Evolutionary conservation across 1,284 basidiomycete genomes (phyloP).

Genomic region (Cryptococcus deneoformans): DNA sequence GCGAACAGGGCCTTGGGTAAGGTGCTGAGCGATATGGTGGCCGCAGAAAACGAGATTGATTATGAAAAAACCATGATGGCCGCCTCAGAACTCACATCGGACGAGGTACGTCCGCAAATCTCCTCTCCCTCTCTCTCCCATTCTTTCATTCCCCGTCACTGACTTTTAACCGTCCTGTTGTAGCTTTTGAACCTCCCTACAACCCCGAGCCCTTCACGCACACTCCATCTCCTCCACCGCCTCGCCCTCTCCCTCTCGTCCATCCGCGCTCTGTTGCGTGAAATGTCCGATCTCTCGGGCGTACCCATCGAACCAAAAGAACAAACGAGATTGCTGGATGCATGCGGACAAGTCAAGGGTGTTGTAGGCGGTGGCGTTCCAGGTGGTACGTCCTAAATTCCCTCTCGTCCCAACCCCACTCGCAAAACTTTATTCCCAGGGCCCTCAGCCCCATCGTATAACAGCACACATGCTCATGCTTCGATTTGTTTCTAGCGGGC

Average conservation of each 20-base stretch:
- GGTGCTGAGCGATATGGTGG: slow-evolving; percentile 31
- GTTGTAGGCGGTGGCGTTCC: slow-evolving; percentile 95
- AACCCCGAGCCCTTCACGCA: neutral
- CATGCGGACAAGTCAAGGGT: slow-evolving; percentile 71
- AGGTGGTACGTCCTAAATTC: slow-evolving; percentile 59
- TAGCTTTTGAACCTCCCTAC: neutral
- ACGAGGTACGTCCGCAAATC: neutral
- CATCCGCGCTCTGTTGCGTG: slow-evolving; percentile 77
- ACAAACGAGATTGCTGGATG: slow-evolving; percentile 84
- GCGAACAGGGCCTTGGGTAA: slow-evolving; percentile 39
- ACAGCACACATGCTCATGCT: neutral
- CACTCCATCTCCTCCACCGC: neutral
- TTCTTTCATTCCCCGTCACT: no score
- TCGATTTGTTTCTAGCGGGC: slow-evolving; percentile 62
- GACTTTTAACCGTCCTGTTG: no score
- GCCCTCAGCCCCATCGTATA: neutral
- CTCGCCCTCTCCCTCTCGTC: slow-evolving; percentile 51
- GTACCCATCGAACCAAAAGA: slow-evolving; percentile 90
- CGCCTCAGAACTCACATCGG: neutral
- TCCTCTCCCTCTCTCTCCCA: neutral
- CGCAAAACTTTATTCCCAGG: neutral
- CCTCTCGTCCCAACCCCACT: neutral
- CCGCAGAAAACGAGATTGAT: slow-evolving; percentile 31
- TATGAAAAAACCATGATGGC: slow-evolving; percentile 27
- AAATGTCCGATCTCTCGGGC: slow-evolving; percentile 74